Conservation (phyloP, 805 yeast species). For the Diddensiella transvaalensis region DNA sequence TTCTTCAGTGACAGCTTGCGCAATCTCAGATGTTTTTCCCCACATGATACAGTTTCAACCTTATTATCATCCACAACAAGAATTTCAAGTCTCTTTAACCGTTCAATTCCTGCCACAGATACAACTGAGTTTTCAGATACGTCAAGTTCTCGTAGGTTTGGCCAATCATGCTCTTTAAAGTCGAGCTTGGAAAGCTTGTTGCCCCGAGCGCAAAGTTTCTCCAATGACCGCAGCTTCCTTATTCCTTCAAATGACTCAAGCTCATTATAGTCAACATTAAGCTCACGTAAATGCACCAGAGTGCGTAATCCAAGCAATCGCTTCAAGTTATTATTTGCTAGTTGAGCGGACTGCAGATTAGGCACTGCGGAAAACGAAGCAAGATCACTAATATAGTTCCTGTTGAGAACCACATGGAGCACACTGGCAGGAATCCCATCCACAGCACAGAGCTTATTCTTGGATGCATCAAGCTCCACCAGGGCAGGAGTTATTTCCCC, state of each 20-base stretch:
- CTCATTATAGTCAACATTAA: conserved; percentile 40
- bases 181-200: conserved; percentile 26
- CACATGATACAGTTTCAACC: conserved; percentile 28
- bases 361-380: conserved; percentile 41
- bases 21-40: conserved; percentile 30
- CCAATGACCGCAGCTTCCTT: conserved; percentile 36
- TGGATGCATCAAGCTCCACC: conserved; percentile 37
- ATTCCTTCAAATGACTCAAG: conserved; percentile 39
- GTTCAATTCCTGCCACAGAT: conserved; percentile 27
- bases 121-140: conserved; percentile 26
- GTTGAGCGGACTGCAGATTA: conserved; percentile 37
- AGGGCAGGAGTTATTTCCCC: conserved; percentile 42
- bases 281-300: conserved; percentile 38
- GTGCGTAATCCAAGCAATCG: conserved; percentile 24
- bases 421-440: conserved; percentile 44
- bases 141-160: conserved; percentile 26
- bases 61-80: conserved; percentile 36
- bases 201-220: conserved; percentile 24
- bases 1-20: conserved; percentile 39
- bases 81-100: conserved; percentile 33
- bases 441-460: conserved; percentile 40
- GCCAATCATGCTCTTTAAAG: conserved; percentile 23
- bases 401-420: conserved; percentile 37
- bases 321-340: conserved; percentile 3
- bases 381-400: conserved; percentile 40